Base-by-base conservation (phyloP, 1,284 basidiomycete species). In the Papiliotrema laurentii region DNA sequence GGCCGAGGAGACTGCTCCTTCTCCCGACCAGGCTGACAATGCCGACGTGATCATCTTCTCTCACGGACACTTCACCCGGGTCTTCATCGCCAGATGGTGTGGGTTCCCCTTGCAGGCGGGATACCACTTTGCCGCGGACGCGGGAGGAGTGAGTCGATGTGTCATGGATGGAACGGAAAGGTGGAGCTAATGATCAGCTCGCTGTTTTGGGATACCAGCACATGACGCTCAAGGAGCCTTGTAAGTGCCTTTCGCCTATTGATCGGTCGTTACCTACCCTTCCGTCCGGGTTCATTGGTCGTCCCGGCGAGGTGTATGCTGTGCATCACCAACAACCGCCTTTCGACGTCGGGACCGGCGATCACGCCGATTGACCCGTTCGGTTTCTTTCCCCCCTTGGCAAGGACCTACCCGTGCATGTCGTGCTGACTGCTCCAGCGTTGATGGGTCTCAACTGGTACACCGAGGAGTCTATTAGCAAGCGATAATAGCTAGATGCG, bases 41-140 rank as follows among this genome's bases (percentile, higher is more conserved):
- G 50, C 66, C 9, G 73, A 74, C 52, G 69, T 75, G 14, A 68
- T 73, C 50, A 66, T 75, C 54, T 85, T 90, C 36, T 89, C 67
- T 5, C 71, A 75, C 48, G 73, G 69, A 24, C 89, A 93, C 71
- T 91, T 93, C 71, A 87, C 83, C 50, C 83, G 91, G 49, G 82
- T 84, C 50, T 79, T 94, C 57, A 86, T 94, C 42, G 69, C 72
- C 19, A 61, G 74, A 45, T 75, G 74, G 74, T 74, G 73, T 47
- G 63, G 62, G 39, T 57, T 74, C 35, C 73, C 74, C n/a, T 50
- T 75, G 24, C 43, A 55, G 24, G 68, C 70, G 10, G 74, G 74
- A 9, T 74, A 74, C 51, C 68, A 75, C 55, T 73, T 75, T 47
- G 58, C 66, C 11, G 65, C 71, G 2, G 73, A 74, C 40, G 63